These are phyloP conservation scores for Ceratocystis harringtonii DNA, from an alignment of 2,329 filamentous ascomycete genomes.

Conservation along the genomic window DNA sequence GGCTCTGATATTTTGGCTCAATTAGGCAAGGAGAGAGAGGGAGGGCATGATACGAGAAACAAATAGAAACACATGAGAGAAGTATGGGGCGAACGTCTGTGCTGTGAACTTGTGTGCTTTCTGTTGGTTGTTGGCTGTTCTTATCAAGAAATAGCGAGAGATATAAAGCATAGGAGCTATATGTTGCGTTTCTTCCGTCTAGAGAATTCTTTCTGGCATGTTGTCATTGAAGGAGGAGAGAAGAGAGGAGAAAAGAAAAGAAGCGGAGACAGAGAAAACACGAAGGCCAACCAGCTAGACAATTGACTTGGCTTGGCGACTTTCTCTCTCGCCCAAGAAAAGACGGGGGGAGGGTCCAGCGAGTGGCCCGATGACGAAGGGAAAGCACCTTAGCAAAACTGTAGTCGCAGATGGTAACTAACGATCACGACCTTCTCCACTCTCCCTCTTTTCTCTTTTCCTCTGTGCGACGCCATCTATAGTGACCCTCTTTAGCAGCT, in stretches of 20 bases:
- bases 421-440: neutral
- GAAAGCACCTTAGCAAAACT: neutral
- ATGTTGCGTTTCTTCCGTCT: neutral
- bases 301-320: too few species aligned
- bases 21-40: neutral
- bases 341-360: neutral
- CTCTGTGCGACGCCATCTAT: neutral
- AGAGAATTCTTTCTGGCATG: neutral
- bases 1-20: neutral
- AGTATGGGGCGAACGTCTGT: neutral
- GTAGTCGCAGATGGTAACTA: neutral
- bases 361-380: neutral
- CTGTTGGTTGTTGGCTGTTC: too few species aligned
- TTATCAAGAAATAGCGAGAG: neutral
- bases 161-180: slow-evolving; percentile 2
- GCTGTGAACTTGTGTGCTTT: neutral
- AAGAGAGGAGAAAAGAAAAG: neutral
- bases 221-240: neutral
- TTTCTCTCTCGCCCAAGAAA: too few species aligned
- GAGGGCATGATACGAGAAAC: neutral
- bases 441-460: neutral
- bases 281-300: neutral
- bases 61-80: neutral
- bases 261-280: neutral
- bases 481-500: neutral